Evolutionary conservation across 352 stramenopile genomes (phyloP).

Genomic region (Phytophthora sp.): DNA sequence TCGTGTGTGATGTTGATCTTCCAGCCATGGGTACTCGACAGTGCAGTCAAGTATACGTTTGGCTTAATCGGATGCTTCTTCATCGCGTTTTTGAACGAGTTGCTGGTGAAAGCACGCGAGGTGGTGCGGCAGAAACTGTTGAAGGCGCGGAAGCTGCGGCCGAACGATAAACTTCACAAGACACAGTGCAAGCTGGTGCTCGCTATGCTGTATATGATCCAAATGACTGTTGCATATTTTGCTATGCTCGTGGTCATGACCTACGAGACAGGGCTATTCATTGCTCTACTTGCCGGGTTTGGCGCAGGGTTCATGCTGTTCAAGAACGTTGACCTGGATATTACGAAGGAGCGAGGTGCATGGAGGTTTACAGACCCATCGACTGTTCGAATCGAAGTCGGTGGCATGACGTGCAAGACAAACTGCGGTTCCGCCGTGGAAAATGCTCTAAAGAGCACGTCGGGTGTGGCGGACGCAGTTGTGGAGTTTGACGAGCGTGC

Average conservation of each 20-base stretch:
- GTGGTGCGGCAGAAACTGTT: conserved; percentile 43
- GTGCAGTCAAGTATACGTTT: conserved; percentile 60
- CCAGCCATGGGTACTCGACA: conserved; percentile 69
- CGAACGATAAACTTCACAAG: conserved; percentile 45
- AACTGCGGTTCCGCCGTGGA: conserved; percentile 93
- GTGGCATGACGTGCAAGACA: conserved; percentile 93
- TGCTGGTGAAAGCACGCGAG: conserved; percentile 48
- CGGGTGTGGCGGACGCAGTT: conserved; percentile 65
- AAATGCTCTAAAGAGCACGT: conserved; percentile 54
- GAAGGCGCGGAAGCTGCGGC: conserved; percentile 28
- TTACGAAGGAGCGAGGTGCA: conserved; percentile 54
- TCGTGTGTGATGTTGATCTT: conserved; percentile 71
- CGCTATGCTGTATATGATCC: conserved; percentile 64
- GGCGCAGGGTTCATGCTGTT: conserved; percentile 60
- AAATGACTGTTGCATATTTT: conserved; percentile 75
- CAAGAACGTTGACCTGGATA: conserved; percentile 61
- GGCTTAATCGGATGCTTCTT: conserved; percentile 60
- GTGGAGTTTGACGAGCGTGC: conserved; percentile 69
- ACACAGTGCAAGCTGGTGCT: conserved; percentile 63
- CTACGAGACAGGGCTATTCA: conserved; percentile 71
- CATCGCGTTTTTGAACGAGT: conserved; percentile 58
- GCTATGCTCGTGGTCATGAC: conserved; percentile 80
- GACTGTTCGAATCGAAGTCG: conserved; percentile 65
- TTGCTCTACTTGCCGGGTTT: conserved; percentile 63
- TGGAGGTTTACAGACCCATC: conserved; percentile 62